These are phyloP conservation scores for Omphalotus guepiniiformis DNA, from an alignment of 768 basidiomycete species.

Conservation along the genomic window DNA sequence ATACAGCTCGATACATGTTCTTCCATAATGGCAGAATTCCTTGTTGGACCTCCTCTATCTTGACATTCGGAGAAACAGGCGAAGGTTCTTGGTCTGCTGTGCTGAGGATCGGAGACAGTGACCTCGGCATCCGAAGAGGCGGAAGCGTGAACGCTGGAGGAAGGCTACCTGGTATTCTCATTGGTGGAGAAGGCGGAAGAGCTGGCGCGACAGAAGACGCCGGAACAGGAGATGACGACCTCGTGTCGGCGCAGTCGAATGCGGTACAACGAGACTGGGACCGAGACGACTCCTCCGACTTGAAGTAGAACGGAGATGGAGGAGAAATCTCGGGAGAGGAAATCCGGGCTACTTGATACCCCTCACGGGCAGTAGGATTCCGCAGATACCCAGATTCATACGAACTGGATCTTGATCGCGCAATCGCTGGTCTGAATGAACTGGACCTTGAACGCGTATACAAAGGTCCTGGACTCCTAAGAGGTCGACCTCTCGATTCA, in stretches of 20 bases:
- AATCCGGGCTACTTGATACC: not conserved
- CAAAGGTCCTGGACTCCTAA: too few species aligned
- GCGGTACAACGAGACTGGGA: not conserved
- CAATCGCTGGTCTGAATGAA: too few species aligned
- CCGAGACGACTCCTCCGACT: constrained; percentile 11
- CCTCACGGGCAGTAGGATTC: constrained; percentile 13
- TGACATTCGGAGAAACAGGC: not conserved
- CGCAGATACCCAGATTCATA: constrained; percentile 10
- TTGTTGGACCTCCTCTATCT: not conserved
- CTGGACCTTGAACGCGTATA: too few species aligned
- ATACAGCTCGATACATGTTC: not conserved
- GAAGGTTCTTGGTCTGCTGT: not conserved
- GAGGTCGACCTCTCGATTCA: too few species aligned
- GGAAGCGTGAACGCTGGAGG: constrained; percentile 10
- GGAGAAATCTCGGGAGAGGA: constrained; percentile 10
- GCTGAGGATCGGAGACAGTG: constrained; percentile 2
- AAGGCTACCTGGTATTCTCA: constrained; percentile 18
- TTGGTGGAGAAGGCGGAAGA: constrained; percentile 11
- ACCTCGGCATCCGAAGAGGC: constrained; percentile 3
- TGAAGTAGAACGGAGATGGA: constrained; percentile 20
- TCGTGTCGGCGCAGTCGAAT: not conserved
- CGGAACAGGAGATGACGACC: constrained; percentile 3
- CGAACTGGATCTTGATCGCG: not conserved
- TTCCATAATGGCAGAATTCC: constrained; percentile 3
- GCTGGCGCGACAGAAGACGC: not conserved